Evolutionary conservation across 305 asterid species (phyloP), one percentile per base, ranked within the genome.

Genomic region (Rubia occidens): DNA sequence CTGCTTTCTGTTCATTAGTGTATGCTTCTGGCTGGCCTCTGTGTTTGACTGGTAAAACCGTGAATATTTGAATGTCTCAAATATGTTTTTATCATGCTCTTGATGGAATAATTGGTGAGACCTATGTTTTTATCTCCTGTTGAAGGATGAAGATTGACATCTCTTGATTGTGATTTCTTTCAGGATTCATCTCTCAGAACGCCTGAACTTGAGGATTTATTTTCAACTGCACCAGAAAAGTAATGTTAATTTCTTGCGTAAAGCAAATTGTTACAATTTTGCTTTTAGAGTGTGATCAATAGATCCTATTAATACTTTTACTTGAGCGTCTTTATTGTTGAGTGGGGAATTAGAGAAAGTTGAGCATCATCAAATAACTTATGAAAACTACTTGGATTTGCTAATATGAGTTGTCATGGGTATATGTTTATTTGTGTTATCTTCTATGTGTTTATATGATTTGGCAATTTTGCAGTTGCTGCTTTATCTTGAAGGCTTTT

Each of bases 221-320:
- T 95, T 80, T 95, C 99, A 51, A 87, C 96, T 9, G 91, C 98
- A 14, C 98, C 99, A 29, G 99, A 95, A 74, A 91, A 85, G 99
- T 95, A 94, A 85, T 78, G 29, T 67, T 21, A 49, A 77, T 64
- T 77, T 59, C 49, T 18, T 63, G 24, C 15, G 37, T 61, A 32
- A 9, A 20, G 17, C 35, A 45, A 66, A 53, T 49, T 56, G 67
- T 72, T 49, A n/a, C 67, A 56, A 40, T 37, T 18, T 15, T 9
- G 8, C 21, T 32, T 8, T 39, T 53, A 15, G 17, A 62, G 29
- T 40, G 43, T 3, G 7, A 37, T 37, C 9, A 3, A 32, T 42
- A 26, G 15, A 24, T 51, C 40, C 53, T 40, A 60, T 47, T 24
- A 39, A 6, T 11, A n/a, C 15, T 63, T 54, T 53, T 35, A 11